Percentiles rank a stretch among this genome's conserved stretches.
Evolutionary conservation across 441 rosid genomes (phyloP).

Genomic region (Erodium moschatum): DNA sequence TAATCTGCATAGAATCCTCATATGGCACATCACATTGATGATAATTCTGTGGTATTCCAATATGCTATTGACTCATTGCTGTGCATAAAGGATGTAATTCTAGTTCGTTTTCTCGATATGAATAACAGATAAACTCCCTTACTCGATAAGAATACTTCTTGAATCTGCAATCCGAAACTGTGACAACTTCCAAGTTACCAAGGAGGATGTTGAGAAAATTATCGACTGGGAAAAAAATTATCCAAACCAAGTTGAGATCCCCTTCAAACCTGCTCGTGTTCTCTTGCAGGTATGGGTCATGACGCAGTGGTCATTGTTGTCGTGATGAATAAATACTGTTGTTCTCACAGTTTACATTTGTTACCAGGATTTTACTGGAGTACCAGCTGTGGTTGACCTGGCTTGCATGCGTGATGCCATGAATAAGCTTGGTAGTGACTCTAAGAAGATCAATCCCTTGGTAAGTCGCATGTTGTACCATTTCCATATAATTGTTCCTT

Average conservation of each 20-base stretch:
- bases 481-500: too few species aligned
- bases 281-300: slow-evolving; percentile 61
- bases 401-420: slow-evolving; percentile 99
- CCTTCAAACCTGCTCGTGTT: slow-evolving; percentile 98
- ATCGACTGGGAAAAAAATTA: slow-evolving; percentile 87
- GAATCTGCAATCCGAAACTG: slow-evolving; percentile 97
- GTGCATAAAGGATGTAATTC: neutral
- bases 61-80: neutral
- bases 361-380: slow-evolving; percentile 93
- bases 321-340: slow-evolving; percentile 7
- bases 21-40: neutral
- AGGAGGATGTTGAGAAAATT: slow-evolving; percentile 91
- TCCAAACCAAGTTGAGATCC: slow-evolving; percentile 94
- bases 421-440: slow-evolving; percentile 80
- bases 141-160: slow-evolving; percentile 87
- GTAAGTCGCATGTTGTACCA: slow-evolving; percentile 25
- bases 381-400: slow-evolving; percentile 96
- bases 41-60: neutral
- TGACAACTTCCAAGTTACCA: slow-evolving; percentile 93
- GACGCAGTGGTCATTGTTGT: neutral
- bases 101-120: slow-evolving; percentile 16
- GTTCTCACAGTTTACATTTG: slow-evolving; percentile 12
- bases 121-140: slow-evolving; percentile 71
- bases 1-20: neutral
- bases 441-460: slow-evolving; percentile 91